A percentile compares a stretch with the other conserved stretches of the same genome.
These are phyloP conservation scores for Phytophthora macrochlamydospora DNA, from an alignment of 352 stramenopile species.

Conservation along the genomic window DNA sequence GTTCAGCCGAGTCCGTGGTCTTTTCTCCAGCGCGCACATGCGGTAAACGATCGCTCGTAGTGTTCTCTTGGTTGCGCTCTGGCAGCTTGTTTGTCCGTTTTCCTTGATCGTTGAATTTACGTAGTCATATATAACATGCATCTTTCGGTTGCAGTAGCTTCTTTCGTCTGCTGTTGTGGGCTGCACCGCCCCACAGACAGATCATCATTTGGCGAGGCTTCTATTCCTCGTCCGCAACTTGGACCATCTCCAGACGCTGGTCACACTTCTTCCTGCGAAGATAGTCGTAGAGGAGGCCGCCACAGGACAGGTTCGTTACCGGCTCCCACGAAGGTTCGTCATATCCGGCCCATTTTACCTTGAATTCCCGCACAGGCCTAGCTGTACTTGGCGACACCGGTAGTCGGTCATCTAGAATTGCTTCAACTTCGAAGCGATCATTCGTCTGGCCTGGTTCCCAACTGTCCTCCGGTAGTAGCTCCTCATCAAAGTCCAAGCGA, in stretches of 20 bases:
- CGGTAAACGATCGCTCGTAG: no score
- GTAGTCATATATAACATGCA: no score
- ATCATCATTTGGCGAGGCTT: background rate
- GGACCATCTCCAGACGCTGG: background rate
- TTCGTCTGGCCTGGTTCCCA: background rate
- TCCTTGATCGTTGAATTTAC: no score
- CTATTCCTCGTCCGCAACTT: background rate
- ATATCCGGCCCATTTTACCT: slow-evolving; percentile 4
- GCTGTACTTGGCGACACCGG: background rate
- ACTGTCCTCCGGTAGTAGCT: background rate
- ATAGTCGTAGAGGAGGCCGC: background rate
- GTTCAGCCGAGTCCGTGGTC: no score
- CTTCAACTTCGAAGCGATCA: background rate
- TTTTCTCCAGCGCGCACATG: no score
- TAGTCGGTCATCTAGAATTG: background rate
- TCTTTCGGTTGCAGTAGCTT: no score
- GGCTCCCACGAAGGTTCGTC: slow-evolving; percentile 1
- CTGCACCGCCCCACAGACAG: no score
- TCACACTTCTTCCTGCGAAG: background rate
- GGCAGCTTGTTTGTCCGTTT: no score
- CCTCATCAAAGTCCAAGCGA: background rate
- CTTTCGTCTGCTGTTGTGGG: no score
- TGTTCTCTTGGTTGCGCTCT: no score
- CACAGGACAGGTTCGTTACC: background rate
- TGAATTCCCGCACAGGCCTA: background rate